Evolutionary conservation across 495 filamentous ascomycete species (phyloP), one percentile per base, ranked within the genome.

Genomic region (Choiromyces venosus): DNA sequence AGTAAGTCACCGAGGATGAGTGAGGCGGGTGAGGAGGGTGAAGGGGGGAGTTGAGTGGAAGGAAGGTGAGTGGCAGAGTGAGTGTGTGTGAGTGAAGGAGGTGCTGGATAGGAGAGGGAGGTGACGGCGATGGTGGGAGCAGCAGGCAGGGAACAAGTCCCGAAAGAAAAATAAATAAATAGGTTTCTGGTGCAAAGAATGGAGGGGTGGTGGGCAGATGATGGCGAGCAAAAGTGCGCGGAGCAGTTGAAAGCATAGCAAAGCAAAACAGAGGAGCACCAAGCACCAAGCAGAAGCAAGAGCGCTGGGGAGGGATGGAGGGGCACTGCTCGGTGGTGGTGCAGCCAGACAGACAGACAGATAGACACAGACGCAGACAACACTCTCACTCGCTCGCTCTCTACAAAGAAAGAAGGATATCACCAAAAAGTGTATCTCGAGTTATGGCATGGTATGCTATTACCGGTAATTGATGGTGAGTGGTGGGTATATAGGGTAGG

Each of bases 11-110:
- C 44, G 52, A 72, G 69, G 75, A 69, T 76, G 70, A 38, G 73
- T 75, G 74, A 77, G 75, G 75, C 75, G 68, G 69, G 71, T 76
- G 74, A 73, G 74, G 65, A 71, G 64, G 42, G 70, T 64, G 73
- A 73, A 56, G 65, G 38, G 42, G 73, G 73, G n/a, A 69, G 75
- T 77, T 52, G 46, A 69, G 61, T 61, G 64, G 66, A 42, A 69
- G 69, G 44, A 25, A 65, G 44, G 70, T 69, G 73, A 37, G 69
- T 76, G 69, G 69, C 40, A 69, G 29, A 71, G 68, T 2, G n/a
- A 56, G n/a, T 56, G 4, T 25, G 52, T 21, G 9, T 16, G 40
- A 42, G n/a, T 4, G 9, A 29, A 29, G n/a, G 9, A 56, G 52
- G 52, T 56, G 52, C 52, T 25, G 52, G n/a, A 25, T 29, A 10